Base-by-base conservation (phyloP, 140 eudicot species). In the Cichorium intybus region DNA sequence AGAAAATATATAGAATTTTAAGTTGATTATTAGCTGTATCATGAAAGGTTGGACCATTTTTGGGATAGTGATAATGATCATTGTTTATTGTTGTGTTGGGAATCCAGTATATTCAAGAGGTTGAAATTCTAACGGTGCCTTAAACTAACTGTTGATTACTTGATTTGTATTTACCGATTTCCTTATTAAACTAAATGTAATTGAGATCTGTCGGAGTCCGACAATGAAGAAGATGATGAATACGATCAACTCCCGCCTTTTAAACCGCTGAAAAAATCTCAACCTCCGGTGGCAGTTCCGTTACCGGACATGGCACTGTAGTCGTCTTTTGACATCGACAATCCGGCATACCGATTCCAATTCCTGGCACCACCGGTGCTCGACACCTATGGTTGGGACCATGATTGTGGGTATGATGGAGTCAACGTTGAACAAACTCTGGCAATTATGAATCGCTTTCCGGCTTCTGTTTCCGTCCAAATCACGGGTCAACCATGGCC, bases 171-270 rank as follows among this genome's bases (percentile, higher is more conserved):
- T n/a, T n/a, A n/a, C n/a, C n/a, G n/a, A n/a, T n/a, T n/a, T n/a
- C n/a, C n/a, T n/a, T n/a, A n/a, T n/a, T n/a, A n/a, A n/a, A n/a
- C n/a, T n/a, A n/a, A n/a, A n/a, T n/a, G n/a, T n/a, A n/a, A n/a
- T n/a, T n/a, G n/a, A 5, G 98, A 92, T 28, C 70, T 82, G 21
- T 85, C 86, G 0, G 98, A 88, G 64, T 77, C 91, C 24, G 98
- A 92, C 56, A 69, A 57, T 6, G 96, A 88, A 28, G 93, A 83
- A 22, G 96, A 78, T 37, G 98, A 85, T 28, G 98, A 92, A 75
- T 92, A 88, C 28, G 98, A 92, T 60, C 92, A 92, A 82, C 98
- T 92, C 12, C 98, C 98, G 1, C 95, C 98, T 0, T 92, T 92
- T 24, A 85, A 88, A 75, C 96, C 98, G 37, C 83, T 92, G 54